These are phyloP conservation scores for Solanum hybrid DNA, from an alignment of 305 asterid species.

Conservation along the genomic window DNA sequence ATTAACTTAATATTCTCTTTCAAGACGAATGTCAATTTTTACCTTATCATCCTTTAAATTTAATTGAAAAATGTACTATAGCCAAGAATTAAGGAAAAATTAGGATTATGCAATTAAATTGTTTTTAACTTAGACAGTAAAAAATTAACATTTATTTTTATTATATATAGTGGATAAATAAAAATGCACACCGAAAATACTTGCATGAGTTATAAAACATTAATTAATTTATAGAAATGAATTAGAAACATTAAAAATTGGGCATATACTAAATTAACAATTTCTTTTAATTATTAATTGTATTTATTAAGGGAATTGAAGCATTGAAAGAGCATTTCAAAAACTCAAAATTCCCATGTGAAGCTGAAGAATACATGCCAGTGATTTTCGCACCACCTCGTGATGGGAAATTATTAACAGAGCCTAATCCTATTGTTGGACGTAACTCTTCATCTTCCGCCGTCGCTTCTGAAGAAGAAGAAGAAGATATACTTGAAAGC, in stretches of 20 bases:
- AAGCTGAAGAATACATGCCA: conserved; percentile 82
- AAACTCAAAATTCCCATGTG: conserved; percentile 83
- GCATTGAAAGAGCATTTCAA: conserved; percentile 86
- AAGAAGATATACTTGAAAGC: neutral
- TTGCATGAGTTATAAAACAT: too few relatives aligned
- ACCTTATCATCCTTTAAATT: neutral
- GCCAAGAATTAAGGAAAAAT: neutral
- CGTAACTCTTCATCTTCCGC: conserved; percentile 14
- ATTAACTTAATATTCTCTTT: neutral
- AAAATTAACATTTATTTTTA: neutral
- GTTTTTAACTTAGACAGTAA: neutral
- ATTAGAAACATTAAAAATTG: too few relatives aligned
- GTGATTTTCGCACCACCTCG: conserved; percentile 79
- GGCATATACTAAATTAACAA: too few relatives aligned
- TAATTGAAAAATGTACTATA: neutral
- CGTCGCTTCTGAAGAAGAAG: conserved; percentile 13
- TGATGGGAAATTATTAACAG: conserved; percentile 49
- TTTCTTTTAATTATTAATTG: too few relatives aligned
- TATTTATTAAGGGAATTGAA: conserved; percentile 46
- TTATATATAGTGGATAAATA: too few relatives aligned
- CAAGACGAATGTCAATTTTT: neutral
- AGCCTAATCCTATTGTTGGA: conserved; percentile 45
- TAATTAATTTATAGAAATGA: too few relatives aligned
- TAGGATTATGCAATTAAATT: neutral
- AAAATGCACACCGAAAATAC: neutral